Base-by-base conservation (phyloP, 768 basidiomycete species). In the Suillus variegatus region DNA sequence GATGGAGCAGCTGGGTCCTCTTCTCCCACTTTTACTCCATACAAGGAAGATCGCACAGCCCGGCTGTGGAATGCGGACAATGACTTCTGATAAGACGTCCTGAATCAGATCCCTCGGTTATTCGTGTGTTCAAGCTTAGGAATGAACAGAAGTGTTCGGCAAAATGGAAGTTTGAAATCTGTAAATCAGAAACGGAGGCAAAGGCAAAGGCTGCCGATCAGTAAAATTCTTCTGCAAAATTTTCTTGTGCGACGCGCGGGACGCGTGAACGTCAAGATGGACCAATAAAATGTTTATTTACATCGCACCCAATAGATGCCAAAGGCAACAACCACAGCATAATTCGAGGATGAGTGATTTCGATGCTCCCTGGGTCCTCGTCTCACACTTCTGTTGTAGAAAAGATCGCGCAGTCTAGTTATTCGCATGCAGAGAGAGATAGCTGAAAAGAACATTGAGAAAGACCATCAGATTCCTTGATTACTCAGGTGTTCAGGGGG, bases 231-330 rank as follows among this genome's bases (percentile, higher is more conserved):
- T 44, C 43, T 44, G 18, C 16, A 43, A 40, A 40, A 43, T 6
- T 43, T 43, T 16, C 43, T 18, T 43, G 43, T 43, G 43, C 16
- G 43, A 43, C 43, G 16, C 6, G 6, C 43, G 43, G 43, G 16
- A 32, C 28, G 28, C 28, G 16, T 6, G 4, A 4, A 32, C 28
- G 28, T 43, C 43, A 18, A 18, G 13, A 43, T 6, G 13, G 43
- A 43, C 16, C 43, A 18, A 43, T 18, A 6, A 18, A 43, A 43
- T 4, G 4, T 58, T 14, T 66, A 69, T 40, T 69, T 12, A 25
- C n/a, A n/a, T n/a, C n/a, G n/a, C n/a, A n/a, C n/a, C n/a, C n/a
- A n/a, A n/a, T n/a, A n/a, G n/a, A n/a, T n/a, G n/a, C n/a, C n/a
- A n/a, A n/a, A n/a, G n/a, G n/a, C n/a, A n/a, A n/a, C n/a, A n/a